Conservation (phyloP, 2,329 filamentous ascomycete species). For the Aspergillus sojae region DNA sequence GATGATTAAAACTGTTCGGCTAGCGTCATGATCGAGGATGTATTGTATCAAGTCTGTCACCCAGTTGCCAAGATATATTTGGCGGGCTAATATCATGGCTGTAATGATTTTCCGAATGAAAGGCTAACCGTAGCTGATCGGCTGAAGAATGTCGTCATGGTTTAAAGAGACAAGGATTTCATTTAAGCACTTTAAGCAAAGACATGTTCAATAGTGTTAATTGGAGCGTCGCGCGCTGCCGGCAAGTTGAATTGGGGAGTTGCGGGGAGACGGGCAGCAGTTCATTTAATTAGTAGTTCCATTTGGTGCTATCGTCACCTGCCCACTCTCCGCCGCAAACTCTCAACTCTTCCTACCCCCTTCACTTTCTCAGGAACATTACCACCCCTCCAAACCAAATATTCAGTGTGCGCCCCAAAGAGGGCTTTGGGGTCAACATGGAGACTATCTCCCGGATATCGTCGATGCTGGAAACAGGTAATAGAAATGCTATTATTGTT, state of each 20-base stretch:
- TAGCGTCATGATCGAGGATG: constrained; percentile 59
- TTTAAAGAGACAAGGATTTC: neutral
- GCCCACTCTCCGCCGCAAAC: constrained; percentile 14
- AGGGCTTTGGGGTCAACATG: constrained; percentile 58
- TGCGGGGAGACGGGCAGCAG: neutral
- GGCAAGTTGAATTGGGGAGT: neutral
- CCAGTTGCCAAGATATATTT: constrained; percentile 53
- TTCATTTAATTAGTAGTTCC: neutral
- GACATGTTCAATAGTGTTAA: neutral
- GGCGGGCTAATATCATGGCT: constrained; percentile 23
- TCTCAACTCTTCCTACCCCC: constrained; percentile 10
- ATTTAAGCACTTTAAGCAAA: neutral
- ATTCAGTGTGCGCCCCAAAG: constrained; percentile 4
- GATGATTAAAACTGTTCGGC: constrained; percentile 70
- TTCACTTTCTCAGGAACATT: neutral
- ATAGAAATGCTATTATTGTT: constrained; percentile 9
- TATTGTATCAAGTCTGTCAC: constrained; percentile 62
- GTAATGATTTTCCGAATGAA: neutral
- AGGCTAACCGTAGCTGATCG: neutral
- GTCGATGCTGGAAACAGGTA: constrained; percentile 91
- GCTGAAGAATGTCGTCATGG: neutral
- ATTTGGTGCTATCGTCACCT: constrained; percentile 10
- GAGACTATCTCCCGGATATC: constrained; percentile 96
- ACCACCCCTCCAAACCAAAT: constrained; percentile 3
- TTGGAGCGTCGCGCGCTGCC: neutral